Base-by-base conservation (phyloP, 1,139 yeast species). In the Saccharomyces hybrid region DNA sequence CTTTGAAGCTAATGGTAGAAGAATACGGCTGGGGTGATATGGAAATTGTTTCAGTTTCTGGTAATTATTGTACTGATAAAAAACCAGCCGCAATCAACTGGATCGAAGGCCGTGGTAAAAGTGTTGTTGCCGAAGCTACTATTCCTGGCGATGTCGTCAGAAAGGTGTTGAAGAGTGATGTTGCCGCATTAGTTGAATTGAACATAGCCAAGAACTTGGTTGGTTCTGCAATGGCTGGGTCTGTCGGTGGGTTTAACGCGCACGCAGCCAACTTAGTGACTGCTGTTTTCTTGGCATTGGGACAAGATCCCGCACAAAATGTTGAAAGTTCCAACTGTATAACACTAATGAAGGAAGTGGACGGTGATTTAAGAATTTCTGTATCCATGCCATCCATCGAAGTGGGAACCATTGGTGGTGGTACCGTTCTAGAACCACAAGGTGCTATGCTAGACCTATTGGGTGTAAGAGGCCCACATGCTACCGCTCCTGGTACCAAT, bases 381-480 rank as follows among this genome's bases (percentile, higher is more conserved):
- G 99, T 93, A 21, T 88, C 97, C 5, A 95, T 95, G 99, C 99
- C 99, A 29, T 89, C 95, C 28, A 90, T 95, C 64, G 99, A 95
- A 75, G 99, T 93, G 49, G 99, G 99, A 59, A 93, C 99, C 3
- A 91, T 95, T 72, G 99, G 99, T 58, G 99, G 99, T 59, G 99
- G 99, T 69, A 95, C 99, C 8, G 88, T 95, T 59, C 80, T 95
- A 64, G 98, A 88, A 68, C 97, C 99, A 42, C 99, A 95, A 75
- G 88, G 91, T 51, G 89, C 99, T 31, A 88, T 95, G 96, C 79
- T 95, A 60, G 98, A 95, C 65, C 76, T 95, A 64, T 78, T 95
- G 60, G 98, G 98, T 44, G 96, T 95, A 50, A 83, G 88, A 64
- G 99, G 99, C 4, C 97, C 99, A 12, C 96, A 91, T 71, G 88